Conservation (phyloP, 306 rosid species). For the Abrus precatorius region DNA sequence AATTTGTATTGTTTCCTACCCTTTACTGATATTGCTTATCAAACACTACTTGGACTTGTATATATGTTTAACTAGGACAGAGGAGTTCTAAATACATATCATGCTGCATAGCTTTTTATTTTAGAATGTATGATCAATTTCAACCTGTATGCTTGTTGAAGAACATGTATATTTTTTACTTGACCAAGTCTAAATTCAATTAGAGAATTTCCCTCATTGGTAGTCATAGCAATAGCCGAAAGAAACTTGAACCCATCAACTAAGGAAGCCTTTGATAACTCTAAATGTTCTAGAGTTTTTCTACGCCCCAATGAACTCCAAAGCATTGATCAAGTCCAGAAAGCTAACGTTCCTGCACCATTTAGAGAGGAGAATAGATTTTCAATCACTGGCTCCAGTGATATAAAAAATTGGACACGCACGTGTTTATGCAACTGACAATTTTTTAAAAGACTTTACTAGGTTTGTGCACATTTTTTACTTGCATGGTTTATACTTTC, state of each 20-base stretch:
- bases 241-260: conserved; percentile 85
- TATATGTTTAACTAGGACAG: conserved; percentile 22
- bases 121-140: not conserved
- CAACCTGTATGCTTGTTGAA: conserved; percentile 10
- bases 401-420: conserved; percentile 15
- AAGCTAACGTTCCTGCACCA: conserved; percentile 52
- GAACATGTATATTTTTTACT: conserved; percentile 45
- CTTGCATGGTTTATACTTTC: not conserved
- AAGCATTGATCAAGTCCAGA: conserved; percentile 44
- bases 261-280: conserved; percentile 74
- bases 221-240: conserved; percentile 84
- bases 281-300: conserved; percentile 49
- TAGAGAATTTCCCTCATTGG: conserved; percentile 78
- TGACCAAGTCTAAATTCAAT: conserved; percentile 52
- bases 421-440: not conserved
- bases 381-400: conserved; percentile 63
- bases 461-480: not conserved
- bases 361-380: conserved; percentile 58
- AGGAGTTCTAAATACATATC: too few species aligned
- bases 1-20: conserved; percentile 6
- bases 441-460: not conserved
- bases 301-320: conserved; percentile 46
- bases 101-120: too few species aligned
- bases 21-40: not conserved
- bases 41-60: not conserved